Evolutionary conservation across 1,139 yeast species (phyloP).

Genomic region (Saccharomycopsis hybrid): DNA sequence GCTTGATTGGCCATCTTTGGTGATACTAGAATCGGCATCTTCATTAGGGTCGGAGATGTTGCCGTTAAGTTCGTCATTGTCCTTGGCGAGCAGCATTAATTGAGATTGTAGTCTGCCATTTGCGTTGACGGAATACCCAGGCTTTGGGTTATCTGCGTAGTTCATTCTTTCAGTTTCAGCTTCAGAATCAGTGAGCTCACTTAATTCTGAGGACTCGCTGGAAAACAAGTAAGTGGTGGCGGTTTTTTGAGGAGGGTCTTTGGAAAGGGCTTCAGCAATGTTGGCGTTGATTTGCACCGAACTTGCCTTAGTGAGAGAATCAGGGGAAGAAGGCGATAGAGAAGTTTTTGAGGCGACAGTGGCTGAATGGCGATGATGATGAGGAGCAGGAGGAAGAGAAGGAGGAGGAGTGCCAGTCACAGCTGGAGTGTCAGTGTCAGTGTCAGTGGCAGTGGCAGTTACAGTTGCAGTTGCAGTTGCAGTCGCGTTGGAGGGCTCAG

Average conservation of each 20-base stretch:
- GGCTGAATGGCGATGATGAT: too few species aligned
- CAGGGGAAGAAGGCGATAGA: too few species aligned
- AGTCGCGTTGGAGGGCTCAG: too few species aligned
- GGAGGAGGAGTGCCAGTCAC: too few species aligned
- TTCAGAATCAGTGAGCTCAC: slow-evolving; percentile 56
- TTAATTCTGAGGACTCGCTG: slow-evolving; percentile 43
- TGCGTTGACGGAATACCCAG: slow-evolving; percentile 10
- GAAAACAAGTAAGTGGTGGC: slow-evolving; percentile 16
- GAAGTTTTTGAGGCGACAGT: too few species aligned
- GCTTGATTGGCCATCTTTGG: background rate
- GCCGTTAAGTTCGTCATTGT: slow-evolving; percentile 6
- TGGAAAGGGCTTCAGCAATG: background rate
- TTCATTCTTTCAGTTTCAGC: slow-evolving; percentile 80
- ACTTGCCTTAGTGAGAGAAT: too few species aligned
- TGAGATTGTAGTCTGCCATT: slow-evolving; percentile 34
- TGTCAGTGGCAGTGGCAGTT: too few species aligned
- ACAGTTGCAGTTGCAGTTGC: too few species aligned
- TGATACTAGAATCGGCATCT: background rate
- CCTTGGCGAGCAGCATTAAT: slow-evolving; percentile 34
- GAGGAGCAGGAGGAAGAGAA: too few species aligned
- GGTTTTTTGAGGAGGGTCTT: background rate
- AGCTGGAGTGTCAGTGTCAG: too few species aligned
- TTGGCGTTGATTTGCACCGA: too few species aligned
- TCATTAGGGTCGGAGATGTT: background rate
- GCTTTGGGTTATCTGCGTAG: slow-evolving; percentile 11